Conservation (phyloP, 305 asterid genomes). For the Fraxinus ornus region DNA sequence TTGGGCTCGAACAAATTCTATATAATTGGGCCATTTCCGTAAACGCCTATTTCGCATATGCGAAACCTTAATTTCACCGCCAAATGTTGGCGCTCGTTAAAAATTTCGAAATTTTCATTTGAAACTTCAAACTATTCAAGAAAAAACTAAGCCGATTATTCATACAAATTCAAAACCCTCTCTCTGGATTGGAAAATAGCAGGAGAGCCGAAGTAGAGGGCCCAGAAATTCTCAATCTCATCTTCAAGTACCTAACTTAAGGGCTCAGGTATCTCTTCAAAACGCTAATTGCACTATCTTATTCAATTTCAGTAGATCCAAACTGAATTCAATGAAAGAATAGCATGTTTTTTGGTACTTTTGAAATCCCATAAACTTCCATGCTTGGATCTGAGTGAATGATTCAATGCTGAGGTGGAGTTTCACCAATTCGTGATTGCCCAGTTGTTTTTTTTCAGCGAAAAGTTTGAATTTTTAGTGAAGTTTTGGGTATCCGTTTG, state of each 20-base stretch:
- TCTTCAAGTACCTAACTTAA: slow-evolving; percentile 4
- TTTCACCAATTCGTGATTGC: slow-evolving; percentile 26
- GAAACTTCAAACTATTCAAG: slow-evolving; percentile 25
- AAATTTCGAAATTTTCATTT: slow-evolving; percentile 34
- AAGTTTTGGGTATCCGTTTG: slow-evolving; percentile 15
- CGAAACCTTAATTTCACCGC: slow-evolving; percentile 45
- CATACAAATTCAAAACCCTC: slow-evolving; percentile 30
- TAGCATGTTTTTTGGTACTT: slow-evolving; percentile 10
- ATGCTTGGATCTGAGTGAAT: slow-evolving; percentile 20
- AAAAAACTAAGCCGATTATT: slow-evolving; percentile 15
- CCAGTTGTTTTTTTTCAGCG: neutral
- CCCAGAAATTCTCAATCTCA: neutral
- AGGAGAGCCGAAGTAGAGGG: slow-evolving; percentile 24
- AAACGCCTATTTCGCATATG: neutral
- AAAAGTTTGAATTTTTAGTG: slow-evolving; percentile 21
- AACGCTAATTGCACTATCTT: slow-evolving; percentile 29
- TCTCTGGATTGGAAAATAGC: slow-evolving; percentile 8
- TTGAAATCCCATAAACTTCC: neutral
- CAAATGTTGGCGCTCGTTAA: slow-evolving; percentile 45
- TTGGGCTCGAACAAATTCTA: too few species aligned
- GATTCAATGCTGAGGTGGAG: slow-evolving; percentile 16
- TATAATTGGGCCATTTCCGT: slow-evolving; percentile 18
- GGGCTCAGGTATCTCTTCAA: slow-evolving; percentile 41
- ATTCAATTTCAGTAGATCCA: neutral
- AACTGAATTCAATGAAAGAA: neutral